phyloP scores from a whole-genome alignment of 345 rosid species.

The Populus tremula region DNA sequence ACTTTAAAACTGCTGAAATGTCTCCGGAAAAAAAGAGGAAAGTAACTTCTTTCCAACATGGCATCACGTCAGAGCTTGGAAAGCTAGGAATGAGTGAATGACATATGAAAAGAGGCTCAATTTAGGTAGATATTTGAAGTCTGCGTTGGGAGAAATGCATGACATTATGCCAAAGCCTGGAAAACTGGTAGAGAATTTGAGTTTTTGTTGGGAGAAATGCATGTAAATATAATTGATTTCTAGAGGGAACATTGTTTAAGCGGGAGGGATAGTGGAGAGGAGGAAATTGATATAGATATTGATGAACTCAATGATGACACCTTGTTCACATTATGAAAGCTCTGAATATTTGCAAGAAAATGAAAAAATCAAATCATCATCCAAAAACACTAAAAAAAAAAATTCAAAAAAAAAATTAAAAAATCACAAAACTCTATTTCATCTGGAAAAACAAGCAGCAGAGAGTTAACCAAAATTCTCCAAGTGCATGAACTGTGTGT shows the following conservation, averaged over 20 bases:
- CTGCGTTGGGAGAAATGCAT: no score
- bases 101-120: no score
- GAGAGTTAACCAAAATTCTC: not conserved
- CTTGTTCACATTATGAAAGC: slow-evolving; percentile 23
- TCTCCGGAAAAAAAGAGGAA: slow-evolving; percentile 23
- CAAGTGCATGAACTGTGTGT: not conserved
- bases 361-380: slow-evolving; percentile 4
- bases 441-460: no score
- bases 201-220: slow-evolving; percentile 22
- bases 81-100: no score
- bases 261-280: slow-evolving; percentile 19
- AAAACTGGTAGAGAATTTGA: slow-evolving; percentile 16
- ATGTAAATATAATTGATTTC: slow-evolving; percentile 26
- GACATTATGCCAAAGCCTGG: slow-evolving; percentile 13
- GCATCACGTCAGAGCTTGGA: not conserved
- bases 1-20: slow-evolving; percentile 4
- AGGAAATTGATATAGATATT: slow-evolving; percentile 34
- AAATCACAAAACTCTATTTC: no score
- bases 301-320: slow-evolving; percentile 29
- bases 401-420: no score
- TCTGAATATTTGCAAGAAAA: slow-evolving; percentile 23
- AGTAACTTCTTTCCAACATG: slow-evolving; percentile 7
- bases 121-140: no score
- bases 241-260: slow-evolving; percentile 17
- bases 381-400: no score